Percentiles rank a stretch among this genome's conserved stretches.
Evolutionary conservation across 1,139 yeast genomes (phyloP).

Genomic region (Debaryomyces sp.): DNA sequence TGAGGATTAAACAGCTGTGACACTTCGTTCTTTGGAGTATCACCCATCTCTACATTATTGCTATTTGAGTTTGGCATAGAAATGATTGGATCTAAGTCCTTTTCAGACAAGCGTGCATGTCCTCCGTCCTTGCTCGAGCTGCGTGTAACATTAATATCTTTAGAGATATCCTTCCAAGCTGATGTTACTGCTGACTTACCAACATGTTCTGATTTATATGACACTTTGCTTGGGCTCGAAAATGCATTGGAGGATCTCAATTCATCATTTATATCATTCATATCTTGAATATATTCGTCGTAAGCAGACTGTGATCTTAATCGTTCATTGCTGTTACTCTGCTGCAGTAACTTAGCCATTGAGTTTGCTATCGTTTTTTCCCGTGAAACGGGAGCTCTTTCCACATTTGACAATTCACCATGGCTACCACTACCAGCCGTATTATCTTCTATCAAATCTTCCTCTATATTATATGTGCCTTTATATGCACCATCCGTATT

Average conservation of each 20-base stretch:
- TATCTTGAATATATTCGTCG: conserved; percentile 22
- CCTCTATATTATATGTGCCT: background rate
- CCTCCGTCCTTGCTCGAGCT: background rate
- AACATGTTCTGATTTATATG: background rate
- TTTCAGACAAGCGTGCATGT: too few relatives aligned
- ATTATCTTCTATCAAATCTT: background rate
- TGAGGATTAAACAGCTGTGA: background rate
- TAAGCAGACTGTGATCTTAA: conserved; percentile 8
- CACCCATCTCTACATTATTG: background rate
- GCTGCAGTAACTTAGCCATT: background rate
- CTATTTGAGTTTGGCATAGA: background rate
- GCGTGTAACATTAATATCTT: too few relatives aligned
- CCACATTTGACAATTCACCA: background rate
- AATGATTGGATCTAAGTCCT: background rate
- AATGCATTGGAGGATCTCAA: conserved; percentile 13
- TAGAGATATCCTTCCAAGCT: background rate
- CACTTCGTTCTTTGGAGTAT: background rate
- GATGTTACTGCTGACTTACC: background rate
- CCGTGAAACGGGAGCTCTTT: background rate
- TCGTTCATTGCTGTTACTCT: background rate
- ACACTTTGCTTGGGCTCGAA: conserved; percentile 2
- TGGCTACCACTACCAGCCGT: background rate
- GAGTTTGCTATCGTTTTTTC: too few relatives aligned
- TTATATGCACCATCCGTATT: background rate
- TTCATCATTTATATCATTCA: conserved; percentile 19